Conservation (phyloP, 2,329 filamentous ascomycete genomes). For the Hymenoscyphus scutula region DNA sequence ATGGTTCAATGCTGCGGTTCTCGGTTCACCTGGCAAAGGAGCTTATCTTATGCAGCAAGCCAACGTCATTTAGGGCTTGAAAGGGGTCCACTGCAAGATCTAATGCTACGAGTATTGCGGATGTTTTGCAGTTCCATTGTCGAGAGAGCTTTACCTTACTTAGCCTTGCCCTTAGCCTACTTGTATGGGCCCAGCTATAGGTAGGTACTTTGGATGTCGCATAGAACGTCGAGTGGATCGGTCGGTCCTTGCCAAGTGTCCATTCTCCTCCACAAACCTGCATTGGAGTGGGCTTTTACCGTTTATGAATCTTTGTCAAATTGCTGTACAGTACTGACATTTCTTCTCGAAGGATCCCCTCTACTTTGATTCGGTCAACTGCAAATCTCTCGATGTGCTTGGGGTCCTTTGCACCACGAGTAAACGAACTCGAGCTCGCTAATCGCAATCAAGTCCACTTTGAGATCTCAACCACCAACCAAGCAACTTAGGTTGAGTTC, state of each 20-base stretch:
- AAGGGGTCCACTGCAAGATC: not conserved
- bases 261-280: no score
- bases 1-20: not conserved
- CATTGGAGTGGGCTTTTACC: not conserved
- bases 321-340: no score
- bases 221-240: not conserved
- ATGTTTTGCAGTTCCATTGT: not conserved
- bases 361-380: not conserved
- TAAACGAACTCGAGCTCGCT: not conserved
- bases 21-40: no score
- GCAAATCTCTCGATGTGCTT: not conserved
- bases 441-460: not conserved
- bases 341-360: not conserved
- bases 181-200: not conserved
- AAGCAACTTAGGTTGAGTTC: no score
- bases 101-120: no score
- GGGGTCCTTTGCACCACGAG: not conserved
- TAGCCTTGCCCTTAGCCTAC: no score
- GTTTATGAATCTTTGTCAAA: not conserved
- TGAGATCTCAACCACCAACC: not conserved
- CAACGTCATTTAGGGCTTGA: not conserved
- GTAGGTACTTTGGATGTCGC: no score
- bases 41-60: not conserved
- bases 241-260: no score
- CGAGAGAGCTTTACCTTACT: not conserved